Evolutionary conservation across 2,329 filamentous ascomycete genomes (phyloP).

Genomic region (Aspergillus quadrilineatus): DNA sequence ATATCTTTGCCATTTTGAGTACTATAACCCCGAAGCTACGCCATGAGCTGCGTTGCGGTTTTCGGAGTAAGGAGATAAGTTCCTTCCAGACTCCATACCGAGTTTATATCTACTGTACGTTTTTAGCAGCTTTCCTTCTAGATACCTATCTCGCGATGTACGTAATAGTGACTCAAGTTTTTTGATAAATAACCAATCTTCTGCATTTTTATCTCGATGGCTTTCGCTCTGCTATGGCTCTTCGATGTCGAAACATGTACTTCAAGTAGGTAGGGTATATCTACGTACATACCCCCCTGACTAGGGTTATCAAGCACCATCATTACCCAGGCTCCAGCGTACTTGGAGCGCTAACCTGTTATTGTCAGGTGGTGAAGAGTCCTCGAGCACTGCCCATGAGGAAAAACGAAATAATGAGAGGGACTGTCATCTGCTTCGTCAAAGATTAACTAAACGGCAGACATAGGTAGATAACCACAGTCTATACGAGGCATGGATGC

Average conservation of each 20-base stretch:
- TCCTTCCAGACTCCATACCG: not conserved
- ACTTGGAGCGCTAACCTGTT: no score
- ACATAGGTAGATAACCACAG: no score
- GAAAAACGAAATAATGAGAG: no score
- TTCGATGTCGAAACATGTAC: not conserved
- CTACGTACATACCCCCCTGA: no score
- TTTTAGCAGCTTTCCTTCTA: conserved; percentile 23
- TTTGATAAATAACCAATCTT: not conserved
- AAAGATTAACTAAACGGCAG: no score
- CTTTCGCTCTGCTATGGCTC: not conserved
- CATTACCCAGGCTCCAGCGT: no score
- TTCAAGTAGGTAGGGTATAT: not conserved
- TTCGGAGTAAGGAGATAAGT: not conserved
- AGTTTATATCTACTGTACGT: not conserved
- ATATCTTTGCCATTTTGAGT: conserved; percentile 6
- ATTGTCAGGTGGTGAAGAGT: no score
- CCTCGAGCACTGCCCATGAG: no score
- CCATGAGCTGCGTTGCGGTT: not conserved
- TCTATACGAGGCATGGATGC: no score
- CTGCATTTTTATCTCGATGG: not conserved
- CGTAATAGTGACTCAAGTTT: not conserved
- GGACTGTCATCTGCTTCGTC: no score
- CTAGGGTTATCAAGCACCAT: no score
- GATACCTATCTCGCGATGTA: conserved; percentile 31
- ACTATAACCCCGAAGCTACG: not conserved